A percentile compares a stretch with the other conserved stretches of the same genome.
These are phyloP conservation scores for Exutisphaerella laricina DNA, from an alignment of 2,329 filamentous ascomycete genomes.

Conservation along the genomic window DNA sequence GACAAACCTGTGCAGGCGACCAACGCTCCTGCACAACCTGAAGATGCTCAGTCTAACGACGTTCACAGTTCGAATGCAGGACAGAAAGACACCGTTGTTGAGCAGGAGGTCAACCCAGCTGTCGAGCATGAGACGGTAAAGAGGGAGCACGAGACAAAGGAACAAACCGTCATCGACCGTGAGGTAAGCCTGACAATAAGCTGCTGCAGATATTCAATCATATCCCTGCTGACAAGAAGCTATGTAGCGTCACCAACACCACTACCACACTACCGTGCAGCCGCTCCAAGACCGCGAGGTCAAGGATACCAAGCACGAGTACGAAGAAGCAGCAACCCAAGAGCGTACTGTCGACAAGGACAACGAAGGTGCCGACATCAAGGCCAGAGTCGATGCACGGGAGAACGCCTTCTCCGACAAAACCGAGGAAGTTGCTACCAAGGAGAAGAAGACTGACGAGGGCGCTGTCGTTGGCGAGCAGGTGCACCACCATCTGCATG, in stretches of 20 bases:
- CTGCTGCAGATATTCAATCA: constrained; percentile 5
- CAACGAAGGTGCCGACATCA: constrained; percentile 14
- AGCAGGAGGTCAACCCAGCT: constrained; percentile 55
- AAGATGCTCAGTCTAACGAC: background rate
- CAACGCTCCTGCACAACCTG: background rate
- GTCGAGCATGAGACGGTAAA: constrained; percentile 42
- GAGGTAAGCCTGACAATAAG: constrained; percentile 16
- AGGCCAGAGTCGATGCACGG: constrained; percentile 19
- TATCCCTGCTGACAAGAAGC: constrained; percentile 15
- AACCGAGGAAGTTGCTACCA: constrained; percentile 12
- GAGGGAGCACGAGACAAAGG: constrained; percentile 9
- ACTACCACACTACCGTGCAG: constrained; percentile 29
- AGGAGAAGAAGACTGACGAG: constrained; percentile 16
- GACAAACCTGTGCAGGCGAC: background rate
- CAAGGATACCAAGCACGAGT: constrained; percentile 16
- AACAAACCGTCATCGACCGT: constrained; percentile 14
- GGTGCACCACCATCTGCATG: constrained; percentile 27
- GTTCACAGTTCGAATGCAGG: constrained; percentile 44
- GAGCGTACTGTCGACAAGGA: constrained; percentile 21
- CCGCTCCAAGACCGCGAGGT: constrained; percentile 22
- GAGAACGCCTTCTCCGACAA: constrained; percentile 18
- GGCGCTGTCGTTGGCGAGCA: constrained; percentile 19
- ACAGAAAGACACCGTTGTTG: constrained; percentile 64
- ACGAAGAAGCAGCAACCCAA: constrained; percentile 18
- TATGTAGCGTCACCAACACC: constrained; percentile 22